phyloP scores from a whole-genome alignment of 495 filamentous ascomycete genomes.

The Penicillium daleae region DNA sequence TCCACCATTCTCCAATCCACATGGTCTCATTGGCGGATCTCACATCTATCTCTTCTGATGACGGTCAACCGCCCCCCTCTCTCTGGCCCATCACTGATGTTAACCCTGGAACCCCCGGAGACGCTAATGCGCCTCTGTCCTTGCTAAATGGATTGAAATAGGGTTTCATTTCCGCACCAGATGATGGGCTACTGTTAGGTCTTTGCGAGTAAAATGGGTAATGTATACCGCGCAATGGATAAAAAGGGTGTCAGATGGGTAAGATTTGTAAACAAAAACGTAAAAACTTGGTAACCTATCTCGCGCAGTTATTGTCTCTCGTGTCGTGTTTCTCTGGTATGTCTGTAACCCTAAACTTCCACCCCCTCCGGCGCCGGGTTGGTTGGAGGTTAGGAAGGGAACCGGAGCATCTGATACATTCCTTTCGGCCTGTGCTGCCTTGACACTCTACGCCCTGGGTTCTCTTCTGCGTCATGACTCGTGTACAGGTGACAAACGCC shows the following conservation, averaged over 20 bases:
- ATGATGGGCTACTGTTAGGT: neutral
- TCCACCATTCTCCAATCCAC: slow-evolving; percentile 13
- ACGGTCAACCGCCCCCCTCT: neutral
- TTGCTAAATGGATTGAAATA: slow-evolving; percentile 22
- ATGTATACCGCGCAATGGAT: neutral
- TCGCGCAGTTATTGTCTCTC: neutral
- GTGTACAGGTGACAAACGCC: slow-evolving; percentile 48
- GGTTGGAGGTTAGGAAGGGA: neutral
- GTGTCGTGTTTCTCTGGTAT: slow-evolving; percentile 13
- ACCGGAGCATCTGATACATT: slow-evolving; percentile 51
- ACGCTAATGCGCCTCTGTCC: slow-evolving; percentile 19
- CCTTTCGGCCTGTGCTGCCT: slow-evolving; percentile 25
- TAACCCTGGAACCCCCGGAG: slow-evolving; percentile 11
- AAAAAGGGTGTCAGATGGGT: neutral
- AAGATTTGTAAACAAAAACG: neutral
- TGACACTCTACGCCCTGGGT: slow-evolving; percentile 12
- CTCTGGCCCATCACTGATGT: slow-evolving; percentile 1
- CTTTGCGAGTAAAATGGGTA: slow-evolving; percentile 1
- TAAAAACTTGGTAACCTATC: neutral
- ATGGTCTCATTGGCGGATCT: slow-evolving; percentile 34
- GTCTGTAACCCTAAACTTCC: slow-evolving; percentile 28
- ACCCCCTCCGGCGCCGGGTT: neutral
- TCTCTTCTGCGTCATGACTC: slow-evolving; percentile 44
- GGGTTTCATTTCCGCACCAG: slow-evolving; percentile 19
- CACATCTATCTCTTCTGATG: neutral